Evolutionary conservation across 768 basidiomycete species (phyloP).

Genomic region (Candolleomyces eurysporus): DNA sequence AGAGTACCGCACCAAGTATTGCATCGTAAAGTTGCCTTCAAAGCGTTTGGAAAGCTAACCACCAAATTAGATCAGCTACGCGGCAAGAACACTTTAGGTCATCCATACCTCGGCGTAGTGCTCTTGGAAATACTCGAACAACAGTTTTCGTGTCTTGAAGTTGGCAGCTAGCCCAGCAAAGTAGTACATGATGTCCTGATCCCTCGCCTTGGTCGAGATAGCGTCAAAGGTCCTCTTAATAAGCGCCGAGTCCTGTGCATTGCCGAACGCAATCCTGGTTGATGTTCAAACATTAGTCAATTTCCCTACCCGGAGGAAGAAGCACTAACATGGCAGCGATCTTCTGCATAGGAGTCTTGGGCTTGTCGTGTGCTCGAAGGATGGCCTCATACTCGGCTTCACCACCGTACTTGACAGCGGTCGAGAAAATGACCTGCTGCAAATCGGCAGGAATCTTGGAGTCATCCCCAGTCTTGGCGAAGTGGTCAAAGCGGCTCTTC

Average conservation of each 20-base stretch:
- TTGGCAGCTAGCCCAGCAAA: conserved; percentile 60
- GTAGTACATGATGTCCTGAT: conserved; percentile 66
- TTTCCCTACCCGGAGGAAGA: background rate
- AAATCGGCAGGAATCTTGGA: conserved; percentile 81
- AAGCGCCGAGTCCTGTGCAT: conserved; percentile 53
- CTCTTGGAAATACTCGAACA: conserved; percentile 64
- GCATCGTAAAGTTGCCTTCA: conserved; percentile 64
- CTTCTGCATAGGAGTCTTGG: conserved; percentile 71
- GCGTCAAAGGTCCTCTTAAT: conserved; percentile 62
- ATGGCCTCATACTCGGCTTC: conserved; percentile 71
- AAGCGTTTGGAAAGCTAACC: conserved; percentile 63
- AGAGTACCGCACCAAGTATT: conserved; percentile 42
- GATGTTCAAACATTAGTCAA: background rate
- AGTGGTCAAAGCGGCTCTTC: conserved; percentile 65
- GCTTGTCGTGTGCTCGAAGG: conserved; percentile 65
- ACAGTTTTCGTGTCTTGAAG: conserved; percentile 46
- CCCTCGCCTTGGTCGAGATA: conserved; percentile 50
- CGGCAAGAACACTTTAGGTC: background rate
- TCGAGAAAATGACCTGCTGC: conserved; percentile 50
- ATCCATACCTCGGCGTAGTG: conserved; percentile 61
- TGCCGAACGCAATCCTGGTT: conserved; percentile 61
- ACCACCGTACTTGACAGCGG: conserved; percentile 73
- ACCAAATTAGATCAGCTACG: background rate
- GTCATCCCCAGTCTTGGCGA: conserved; percentile 70
- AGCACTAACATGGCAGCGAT: conserved; percentile 63